phyloP scores from a whole-genome alignment of 164 flowering plant genomes.

The Saururus chinensis region DNA sequence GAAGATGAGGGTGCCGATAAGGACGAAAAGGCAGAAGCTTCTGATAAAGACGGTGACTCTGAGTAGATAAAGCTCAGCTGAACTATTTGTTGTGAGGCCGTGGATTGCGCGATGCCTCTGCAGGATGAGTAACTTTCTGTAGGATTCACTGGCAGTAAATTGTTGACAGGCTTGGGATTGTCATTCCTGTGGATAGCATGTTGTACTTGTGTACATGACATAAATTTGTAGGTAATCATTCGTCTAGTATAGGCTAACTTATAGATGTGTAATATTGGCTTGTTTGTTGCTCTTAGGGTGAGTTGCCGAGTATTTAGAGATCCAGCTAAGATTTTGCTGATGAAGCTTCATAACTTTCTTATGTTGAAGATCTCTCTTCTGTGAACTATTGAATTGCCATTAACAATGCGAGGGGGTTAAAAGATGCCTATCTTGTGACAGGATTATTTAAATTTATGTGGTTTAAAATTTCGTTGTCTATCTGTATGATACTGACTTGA shows the following conservation, averaged over 20 bases:
- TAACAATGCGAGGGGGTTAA: no score
- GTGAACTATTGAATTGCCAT: no score
- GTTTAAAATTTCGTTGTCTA: no score
- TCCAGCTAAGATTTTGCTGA: no score
- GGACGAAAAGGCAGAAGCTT: slow-evolving; percentile 11
- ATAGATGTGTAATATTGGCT: not conserved
- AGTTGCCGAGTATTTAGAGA: no score
- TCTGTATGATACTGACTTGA: no score
- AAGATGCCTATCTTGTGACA: no score
- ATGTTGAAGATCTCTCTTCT: no score
- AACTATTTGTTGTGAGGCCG: not conserved
- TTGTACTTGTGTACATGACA: not conserved
- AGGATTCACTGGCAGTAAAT: not conserved
- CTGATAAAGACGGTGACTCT: slow-evolving; percentile 7
- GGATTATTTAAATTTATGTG: no score
- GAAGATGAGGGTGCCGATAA: slow-evolving; percentile 13
- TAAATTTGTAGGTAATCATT: not conserved
- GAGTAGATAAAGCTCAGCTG: not conserved
- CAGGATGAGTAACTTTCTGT: not conserved
- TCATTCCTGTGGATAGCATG: not conserved
- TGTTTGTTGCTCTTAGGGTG: no score
- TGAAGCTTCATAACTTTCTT: no score
- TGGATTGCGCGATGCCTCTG: not conserved
- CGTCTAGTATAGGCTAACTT: not conserved
- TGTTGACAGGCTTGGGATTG: not conserved